phyloP scores from a whole-genome alignment of 2,329 filamentous ascomycete species.

The Fonsecaea erecta region DNA sequence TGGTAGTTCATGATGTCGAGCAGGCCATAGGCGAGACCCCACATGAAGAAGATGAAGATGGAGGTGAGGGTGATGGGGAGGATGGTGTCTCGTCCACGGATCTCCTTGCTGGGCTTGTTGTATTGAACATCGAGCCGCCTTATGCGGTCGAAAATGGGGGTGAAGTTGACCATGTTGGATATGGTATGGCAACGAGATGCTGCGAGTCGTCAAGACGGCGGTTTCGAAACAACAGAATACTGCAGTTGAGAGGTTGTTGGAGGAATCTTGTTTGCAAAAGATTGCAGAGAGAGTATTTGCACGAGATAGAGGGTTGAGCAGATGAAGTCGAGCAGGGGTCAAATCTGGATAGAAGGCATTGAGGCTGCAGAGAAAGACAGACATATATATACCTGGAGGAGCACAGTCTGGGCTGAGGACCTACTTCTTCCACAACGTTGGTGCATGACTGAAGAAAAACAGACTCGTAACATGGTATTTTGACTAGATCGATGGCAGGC shows the following conservation, averaged over 20 bases:
- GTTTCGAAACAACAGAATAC: neutral
- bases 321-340: neutral
- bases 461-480: neutral
- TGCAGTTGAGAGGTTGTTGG: neutral
- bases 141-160: conserved; percentile 56
- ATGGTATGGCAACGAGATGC: neutral
- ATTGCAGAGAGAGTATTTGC: neutral
- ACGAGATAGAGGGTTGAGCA: neutral
- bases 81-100: conserved; percentile 26
- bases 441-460: neutral
- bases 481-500: neutral
- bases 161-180: conserved; percentile 52
- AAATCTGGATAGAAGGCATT: neutral
- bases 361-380: neutral
- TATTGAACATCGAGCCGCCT: conserved; percentile 39
- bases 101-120: conserved; percentile 17
- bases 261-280: neutral
- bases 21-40: conserved; percentile 58
- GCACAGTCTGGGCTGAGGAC: neutral
- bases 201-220: neutral
- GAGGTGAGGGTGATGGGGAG: conserved; percentile 31
- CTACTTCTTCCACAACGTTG: neutral
- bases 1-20: conserved; percentile 53
- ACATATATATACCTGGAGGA: neutral
- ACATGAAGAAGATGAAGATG: conserved; percentile 54